Conservation (phyloP, 345 rosid genomes). For the Lepidium aucheri region DNA sequence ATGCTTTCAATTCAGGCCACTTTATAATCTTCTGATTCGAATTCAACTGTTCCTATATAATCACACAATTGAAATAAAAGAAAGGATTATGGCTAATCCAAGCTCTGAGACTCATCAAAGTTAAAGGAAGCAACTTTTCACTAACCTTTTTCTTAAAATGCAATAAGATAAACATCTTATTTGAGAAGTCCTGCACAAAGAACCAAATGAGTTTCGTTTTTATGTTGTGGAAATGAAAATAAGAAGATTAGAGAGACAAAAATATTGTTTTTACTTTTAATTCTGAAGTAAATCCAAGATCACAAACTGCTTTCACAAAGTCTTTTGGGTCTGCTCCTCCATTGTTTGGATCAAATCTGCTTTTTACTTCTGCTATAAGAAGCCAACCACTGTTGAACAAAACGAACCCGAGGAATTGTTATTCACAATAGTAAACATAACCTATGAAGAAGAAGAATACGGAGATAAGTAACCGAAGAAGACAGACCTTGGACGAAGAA, state of each 20-base stretch:
- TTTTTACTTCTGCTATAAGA: constrained; percentile 92
- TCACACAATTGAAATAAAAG: background rate
- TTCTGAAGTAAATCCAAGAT: constrained; percentile 58
- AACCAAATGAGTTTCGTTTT: background rate
- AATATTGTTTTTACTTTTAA: constrained; percentile 43
- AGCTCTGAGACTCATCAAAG: background rate
- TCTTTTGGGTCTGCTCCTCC: constrained; percentile 83
- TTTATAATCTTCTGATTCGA: constrained; percentile 44
- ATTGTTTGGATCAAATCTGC: constrained; percentile 84
- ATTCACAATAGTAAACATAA: background rate
- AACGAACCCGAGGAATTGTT: background rate
- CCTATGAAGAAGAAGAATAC: background rate
- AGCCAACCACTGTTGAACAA: constrained; percentile 67
- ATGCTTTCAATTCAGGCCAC: constrained; percentile 93
- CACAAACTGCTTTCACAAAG: constrained; percentile 63
- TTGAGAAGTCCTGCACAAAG: constrained; percentile 62
- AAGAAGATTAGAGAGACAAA: background rate
- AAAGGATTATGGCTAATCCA: background rate
- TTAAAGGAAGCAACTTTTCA: background rate
- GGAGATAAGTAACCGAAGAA: background rate
- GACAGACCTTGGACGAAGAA: constrained; percentile 77
- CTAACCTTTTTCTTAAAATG: constrained; percentile 80
- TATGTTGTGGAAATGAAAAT: background rate
- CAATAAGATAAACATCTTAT: constrained; percentile 78
- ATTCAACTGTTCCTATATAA: constrained; percentile 43